Base-by-base conservation (phyloP, 2,329 filamentous ascomycete species). In the Alternaria alternata region DNA sequence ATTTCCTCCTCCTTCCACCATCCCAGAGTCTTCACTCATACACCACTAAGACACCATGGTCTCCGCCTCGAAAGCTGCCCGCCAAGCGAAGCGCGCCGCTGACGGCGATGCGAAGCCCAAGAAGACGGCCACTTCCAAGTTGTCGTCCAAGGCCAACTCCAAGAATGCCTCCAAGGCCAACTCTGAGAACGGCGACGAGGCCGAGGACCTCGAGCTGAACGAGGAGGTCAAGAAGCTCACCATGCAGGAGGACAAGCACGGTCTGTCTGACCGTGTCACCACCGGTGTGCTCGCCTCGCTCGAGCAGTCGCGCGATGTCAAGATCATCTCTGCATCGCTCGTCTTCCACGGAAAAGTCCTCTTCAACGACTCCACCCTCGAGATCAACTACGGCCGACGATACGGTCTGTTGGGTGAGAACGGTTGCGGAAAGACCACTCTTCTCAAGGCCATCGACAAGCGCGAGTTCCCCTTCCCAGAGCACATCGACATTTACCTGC, bases 261-360 rank as follows among this genome's bases (percentile, higher is more conserved):
- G 95, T 76, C 86, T 99, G 68, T 98, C 95, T 14, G 95, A 99
- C 82, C 91, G 95, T 81, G 95, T 99, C 80, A 99, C 96, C 63
- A 99, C 95, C 62, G 95, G 95, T 87, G 95, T 99, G 57, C 85
- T 99, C 64, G 86, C 94, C 38, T 99, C 95, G 44, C 88, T 94
- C 66, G 81, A 87, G 66, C 86, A 91, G 70, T 96, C 91, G 84
- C 91, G 92, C 82, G 95, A 99, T 81, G 93, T 97, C 81, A 99
- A 99, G 86, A 95, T 99, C 80, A 96, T 90, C 68, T 97, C 93
- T 57, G 88, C 89, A 75, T 96, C 91, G 66, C 85, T 99, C 71
- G 94, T 97, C 66, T 99, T 99, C 88, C 96, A 99, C 86, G 95
- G 96, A 74, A 93, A 91, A 73, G 95, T 98, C 70, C 89, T 99